Base-by-base conservation (phyloP, 2,329 filamentous ascomycete species). In the Ascochyta clinopodiicola region DNA sequence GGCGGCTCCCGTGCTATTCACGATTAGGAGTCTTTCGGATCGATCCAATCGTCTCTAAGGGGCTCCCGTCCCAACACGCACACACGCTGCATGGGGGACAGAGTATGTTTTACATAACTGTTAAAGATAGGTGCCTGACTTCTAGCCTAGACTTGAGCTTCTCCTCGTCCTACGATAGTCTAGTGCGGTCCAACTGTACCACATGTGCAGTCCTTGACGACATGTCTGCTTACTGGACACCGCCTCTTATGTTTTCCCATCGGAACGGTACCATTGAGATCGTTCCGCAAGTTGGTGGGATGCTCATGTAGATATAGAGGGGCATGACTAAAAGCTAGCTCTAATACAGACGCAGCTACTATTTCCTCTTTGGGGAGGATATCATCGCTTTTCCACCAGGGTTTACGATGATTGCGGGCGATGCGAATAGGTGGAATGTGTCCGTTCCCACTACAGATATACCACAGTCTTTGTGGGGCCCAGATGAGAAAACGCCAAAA, bases 171-270 rank as follows among this genome's bases (percentile, higher is more conserved):
- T 86, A 81, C 63, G 78, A 82, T 0, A 79, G 85, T 36, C 82
- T 96, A 13, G 68, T 81, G 4, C 74, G 68, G 15, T 87, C 84
- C 40, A 78, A 86, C 60, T 96, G 92, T 78, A 95, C 91, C 1
- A 93, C 91, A 10, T 96, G 92, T 73, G 85, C 83, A 51, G 89
- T 96, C 37, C 86, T 81, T 34, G 82, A 94, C 77, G 92, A 96
- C 77, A 89, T 87, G 78, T 96, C 91, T n/a, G 87, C 86, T 29
- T 96, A 96, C 79, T 96, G 92, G 77, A 86, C 87, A 47, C 92
- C 92, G 0, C 78, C 84, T 2, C 71, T 96, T 60, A 93, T 94
- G 79, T 96, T 96, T 75, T 76, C 87, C 70, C 84, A 92, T 68
- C 69, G 77, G 12, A 88, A 90, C 63, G 85, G 88, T 53, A 80